These are phyloP conservation scores for Dictyostelium capitatum DNA, from an alignment of 78 protist species.

Conservation along the genomic window DNA sequence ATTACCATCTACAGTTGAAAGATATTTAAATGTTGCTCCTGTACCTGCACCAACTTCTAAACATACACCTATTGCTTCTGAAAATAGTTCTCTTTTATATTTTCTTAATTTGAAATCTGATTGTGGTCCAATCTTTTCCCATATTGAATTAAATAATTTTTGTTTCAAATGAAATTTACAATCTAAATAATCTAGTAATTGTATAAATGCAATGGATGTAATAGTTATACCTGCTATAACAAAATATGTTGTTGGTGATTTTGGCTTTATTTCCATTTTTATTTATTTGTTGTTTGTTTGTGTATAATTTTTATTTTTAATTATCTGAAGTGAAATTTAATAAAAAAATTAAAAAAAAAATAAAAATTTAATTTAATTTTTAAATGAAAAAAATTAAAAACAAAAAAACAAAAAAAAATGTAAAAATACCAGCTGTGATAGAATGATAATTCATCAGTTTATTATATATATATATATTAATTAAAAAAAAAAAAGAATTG, in stretches of 20 bases:
- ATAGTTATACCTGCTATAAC: background rate
- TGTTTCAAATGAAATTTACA: background rate
- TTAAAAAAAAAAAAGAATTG: too few relatives aligned
- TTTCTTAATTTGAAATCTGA: background rate
- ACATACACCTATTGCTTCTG: constrained; percentile 26
- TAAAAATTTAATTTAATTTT: background rate
- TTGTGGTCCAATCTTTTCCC: constrained; percentile 35
- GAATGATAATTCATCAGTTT: too few relatives aligned
- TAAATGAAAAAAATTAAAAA: background rate
- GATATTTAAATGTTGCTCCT: constrained; percentile 47
- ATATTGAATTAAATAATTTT: constrained; percentile 19
- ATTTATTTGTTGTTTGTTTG: background rate
- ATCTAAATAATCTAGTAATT: background rate
- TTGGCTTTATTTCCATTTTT: background rate
- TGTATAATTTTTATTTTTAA: background rate
- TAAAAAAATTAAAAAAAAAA: background rate
- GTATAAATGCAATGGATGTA: background rate
- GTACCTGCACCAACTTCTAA: constrained; percentile 61
- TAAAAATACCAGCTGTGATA: background rate
- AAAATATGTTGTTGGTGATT: background rate
- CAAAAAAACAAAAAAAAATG: background rate
- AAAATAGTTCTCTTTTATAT: constrained; percentile 29
- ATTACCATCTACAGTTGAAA: background rate
- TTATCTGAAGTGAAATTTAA: too few relatives aligned
- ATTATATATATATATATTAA: too few relatives aligned